A percentile compares a stretch with the other conserved stretches of the same genome.
Evolutionary conservation across 2,329 filamentous ascomycete species (phyloP).

Genomic region (Aureobasidium leucospermi): DNA sequence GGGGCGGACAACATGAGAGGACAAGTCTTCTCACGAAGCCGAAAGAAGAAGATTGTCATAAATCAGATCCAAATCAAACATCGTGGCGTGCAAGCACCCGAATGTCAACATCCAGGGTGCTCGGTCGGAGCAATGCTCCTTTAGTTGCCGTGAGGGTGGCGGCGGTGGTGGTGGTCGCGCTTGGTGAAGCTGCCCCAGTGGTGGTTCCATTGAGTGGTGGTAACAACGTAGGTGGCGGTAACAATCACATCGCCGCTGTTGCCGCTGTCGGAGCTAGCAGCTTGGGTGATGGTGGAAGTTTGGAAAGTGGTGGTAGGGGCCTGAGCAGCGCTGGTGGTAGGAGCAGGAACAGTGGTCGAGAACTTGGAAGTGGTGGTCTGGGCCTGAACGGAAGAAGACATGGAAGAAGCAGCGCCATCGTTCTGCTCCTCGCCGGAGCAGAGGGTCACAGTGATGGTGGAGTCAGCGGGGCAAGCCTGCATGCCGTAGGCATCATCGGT

Average conservation of each 20-base stretch:
- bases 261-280: not conserved
- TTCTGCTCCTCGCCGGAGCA: conserved; percentile 24
- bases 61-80: conserved; percentile 12
- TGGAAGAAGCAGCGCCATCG: conserved; percentile 14
- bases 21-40: not conserved
- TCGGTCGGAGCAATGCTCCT: not conserved
- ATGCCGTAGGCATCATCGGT: conserved; percentile 33
- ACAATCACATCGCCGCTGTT: not conserved
- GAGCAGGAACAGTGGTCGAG: conserved; percentile 13
- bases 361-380: conserved; percentile 16
- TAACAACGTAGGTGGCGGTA: conserved; percentile 22
- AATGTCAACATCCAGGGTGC: conserved; percentile 14
- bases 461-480: conserved; percentile 27
- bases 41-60: conserved; percentile 13
- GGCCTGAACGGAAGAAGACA: conserved; percentile 14
- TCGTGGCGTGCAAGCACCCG: conserved; percentile 6
- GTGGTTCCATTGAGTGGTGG: conserved; percentile 17
- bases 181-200: not conserved
- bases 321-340: conserved; percentile 12
- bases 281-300: conserved; percentile 8
- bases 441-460: conserved; percentile 29
- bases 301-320: conserved; percentile 18
- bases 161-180: conserved; percentile 22
- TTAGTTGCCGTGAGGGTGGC: conserved; percentile 21
- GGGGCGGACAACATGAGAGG: not conserved